Conservation (phyloP, 495 filamentous ascomycete genomes). For the Trichoderma virens region DNA sequence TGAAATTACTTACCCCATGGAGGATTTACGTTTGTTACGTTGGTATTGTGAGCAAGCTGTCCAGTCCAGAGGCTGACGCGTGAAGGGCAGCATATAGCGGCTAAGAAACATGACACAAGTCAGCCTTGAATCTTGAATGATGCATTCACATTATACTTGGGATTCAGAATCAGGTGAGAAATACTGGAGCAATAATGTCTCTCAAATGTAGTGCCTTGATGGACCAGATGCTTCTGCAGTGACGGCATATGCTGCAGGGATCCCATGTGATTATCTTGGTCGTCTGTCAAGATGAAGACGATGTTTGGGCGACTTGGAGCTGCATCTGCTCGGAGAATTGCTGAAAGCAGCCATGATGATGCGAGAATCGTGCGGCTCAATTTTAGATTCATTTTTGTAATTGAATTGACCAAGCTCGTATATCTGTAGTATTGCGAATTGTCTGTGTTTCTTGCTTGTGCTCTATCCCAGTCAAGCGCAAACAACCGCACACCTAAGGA, state of each 20-base stretch:
- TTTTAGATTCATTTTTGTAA: background rate
- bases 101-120: background rate
- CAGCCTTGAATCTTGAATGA: background rate
- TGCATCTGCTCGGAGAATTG: background rate
- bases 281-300: conserved; percentile 58
- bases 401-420: background rate
- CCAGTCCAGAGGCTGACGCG: conserved; percentile 59
- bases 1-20: conserved; percentile 52
- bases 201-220: conserved; percentile 47
- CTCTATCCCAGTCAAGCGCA: background rate
- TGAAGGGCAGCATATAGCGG: conserved; percentile 55
- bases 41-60: conserved; percentile 63
- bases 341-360: background rate
- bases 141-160: too few relatives aligned
- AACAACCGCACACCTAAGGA: too few relatives aligned
- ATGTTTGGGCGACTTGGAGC: conserved; percentile 40
- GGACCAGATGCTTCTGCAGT: conserved; percentile 41
- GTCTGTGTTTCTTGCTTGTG: background rate
- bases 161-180: background rate
- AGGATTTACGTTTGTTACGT: conserved; percentile 61
- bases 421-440: too few relatives aligned
- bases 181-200: conserved; percentile 49
- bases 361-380: background rate
- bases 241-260: conserved; percentile 52
- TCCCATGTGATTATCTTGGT: conserved; percentile 56